These are phyloP conservation scores for Sugiyamaella japonica DNA, from an alignment of 1,139 yeast genomes.

Conservation along the genomic window DNA sequence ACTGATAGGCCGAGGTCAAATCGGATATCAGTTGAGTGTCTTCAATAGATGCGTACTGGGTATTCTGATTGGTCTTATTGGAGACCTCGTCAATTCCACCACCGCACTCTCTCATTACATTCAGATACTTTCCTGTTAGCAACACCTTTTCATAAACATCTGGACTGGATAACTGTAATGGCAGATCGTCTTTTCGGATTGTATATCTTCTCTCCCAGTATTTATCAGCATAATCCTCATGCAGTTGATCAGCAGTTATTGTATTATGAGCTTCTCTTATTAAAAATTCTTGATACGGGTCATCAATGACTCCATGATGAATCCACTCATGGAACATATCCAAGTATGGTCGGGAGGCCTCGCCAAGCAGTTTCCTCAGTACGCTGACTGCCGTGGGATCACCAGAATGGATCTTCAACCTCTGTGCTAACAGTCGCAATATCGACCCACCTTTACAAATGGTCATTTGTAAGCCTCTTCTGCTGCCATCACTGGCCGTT, in stretches of 20 bases:
- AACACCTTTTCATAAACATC: conserved; percentile 64
- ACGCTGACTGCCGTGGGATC: conserved; percentile 59
- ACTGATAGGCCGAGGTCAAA: conserved; percentile 60
- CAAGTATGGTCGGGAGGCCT: conserved; percentile 65
- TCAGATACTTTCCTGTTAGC: conserved; percentile 81
- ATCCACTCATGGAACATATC: conserved; percentile 77
- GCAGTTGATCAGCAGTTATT: conserved; percentile 47
- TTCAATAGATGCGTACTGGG: conserved; percentile 48
- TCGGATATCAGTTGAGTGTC: conserved; percentile 57
- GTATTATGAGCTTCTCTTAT: conserved; percentile 47
- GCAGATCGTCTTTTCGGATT: conserved; percentile 71
- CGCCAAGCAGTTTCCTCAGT: conserved; percentile 53
- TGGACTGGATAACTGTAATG: conserved; percentile 60
- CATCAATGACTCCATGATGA: conserved; percentile 68
- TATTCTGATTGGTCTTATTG: too few species aligned
- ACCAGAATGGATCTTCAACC: conserved; percentile 62
- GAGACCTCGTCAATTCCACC: conserved; percentile 11
- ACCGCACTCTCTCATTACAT: conserved; percentile 66
- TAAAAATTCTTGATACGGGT: conserved; percentile 82
- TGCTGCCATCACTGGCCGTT: not conserved
- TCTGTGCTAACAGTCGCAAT: conserved; percentile 58
- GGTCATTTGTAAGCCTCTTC: not conserved
- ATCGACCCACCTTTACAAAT: conserved; percentile 38
- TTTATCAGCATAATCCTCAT: conserved; percentile 56
- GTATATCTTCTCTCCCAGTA: conserved; percentile 87